phyloP scores from a whole-genome alignment of 768 basidiomycete genomes.

The Lactarius hatsudake region DNA sequence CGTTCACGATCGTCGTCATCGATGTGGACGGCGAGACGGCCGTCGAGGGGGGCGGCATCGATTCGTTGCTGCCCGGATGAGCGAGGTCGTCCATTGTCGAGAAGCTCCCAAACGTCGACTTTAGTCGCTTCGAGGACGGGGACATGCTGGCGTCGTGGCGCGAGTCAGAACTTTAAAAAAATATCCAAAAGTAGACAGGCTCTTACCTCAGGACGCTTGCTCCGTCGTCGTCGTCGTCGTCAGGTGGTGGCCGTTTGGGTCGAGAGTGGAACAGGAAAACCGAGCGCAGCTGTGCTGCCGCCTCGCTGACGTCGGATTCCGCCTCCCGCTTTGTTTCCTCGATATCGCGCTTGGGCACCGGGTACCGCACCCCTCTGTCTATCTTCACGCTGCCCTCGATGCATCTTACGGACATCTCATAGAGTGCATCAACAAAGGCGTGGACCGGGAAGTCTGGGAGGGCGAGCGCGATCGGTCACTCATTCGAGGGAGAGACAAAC shows the following conservation, averaged over 20 bases:
- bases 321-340: conserved; percentile 20
- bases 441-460: conserved; percentile 23
- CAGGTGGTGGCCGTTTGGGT: conserved; percentile 25
- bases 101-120: conserved; percentile 22
- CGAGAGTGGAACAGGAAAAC: conserved; percentile 23
- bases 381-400: conserved; percentile 19
- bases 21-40: conserved; percentile 24
- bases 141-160: conserved; percentile 11
- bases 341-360: conserved; percentile 23
- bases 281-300: conserved; percentile 19
- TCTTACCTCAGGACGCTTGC: conserved; percentile 22
- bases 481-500: background rate
- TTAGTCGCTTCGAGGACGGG: conserved; percentile 26
- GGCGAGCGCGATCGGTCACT: background rate
- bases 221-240: conserved; percentile 27
- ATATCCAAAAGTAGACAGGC: background rate
- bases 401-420: conserved; percentile 18
- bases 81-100: conserved; percentile 12
- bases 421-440: conserved; percentile 20
- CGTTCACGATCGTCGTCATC: conserved; percentile 19
- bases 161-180: background rate
- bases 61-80: background rate
- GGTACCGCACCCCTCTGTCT: conserved; percentile 22
- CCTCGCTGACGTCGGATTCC: conserved; percentile 17
- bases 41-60: conserved; percentile 19